Conservation (phyloP, 1,139 yeast species). For the Blastobotrys persicus region DNA sequence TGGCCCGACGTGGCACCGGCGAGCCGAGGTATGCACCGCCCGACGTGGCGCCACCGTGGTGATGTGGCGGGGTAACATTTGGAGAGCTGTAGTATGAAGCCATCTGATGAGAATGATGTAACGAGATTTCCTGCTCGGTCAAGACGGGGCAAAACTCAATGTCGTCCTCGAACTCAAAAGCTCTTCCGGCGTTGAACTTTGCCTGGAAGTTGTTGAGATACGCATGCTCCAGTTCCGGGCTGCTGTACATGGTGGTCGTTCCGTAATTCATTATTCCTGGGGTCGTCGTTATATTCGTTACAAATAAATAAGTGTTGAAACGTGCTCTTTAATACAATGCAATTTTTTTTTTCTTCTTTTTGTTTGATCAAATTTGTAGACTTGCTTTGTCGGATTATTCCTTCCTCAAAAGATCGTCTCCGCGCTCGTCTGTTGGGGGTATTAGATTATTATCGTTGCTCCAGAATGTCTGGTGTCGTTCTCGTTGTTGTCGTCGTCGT, state of each 20-base stretch:
- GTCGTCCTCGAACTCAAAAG: constrained; percentile 65
- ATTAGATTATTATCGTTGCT: too few species aligned
- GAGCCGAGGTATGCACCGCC: constrained; percentile 22
- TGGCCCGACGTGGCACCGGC: constrained; percentile 31
- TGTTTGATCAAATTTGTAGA: neutral
- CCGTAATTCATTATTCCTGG: constrained; percentile 10
- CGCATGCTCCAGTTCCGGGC: constrained; percentile 6
- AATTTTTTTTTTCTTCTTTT: neutral
- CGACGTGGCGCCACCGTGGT: constrained; percentile 8
- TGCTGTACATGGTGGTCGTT: neutral
- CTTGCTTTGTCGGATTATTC: neutral
- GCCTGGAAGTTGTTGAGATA: constrained; percentile 12
- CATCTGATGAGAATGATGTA: constrained; percentile 12
- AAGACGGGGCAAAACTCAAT: constrained; percentile 59
- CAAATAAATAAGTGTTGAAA: neutral
- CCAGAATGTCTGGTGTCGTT: too few species aligned
- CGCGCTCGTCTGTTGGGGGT: too few species aligned
- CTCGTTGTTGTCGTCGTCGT: too few species aligned
- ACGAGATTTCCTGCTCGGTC: constrained; percentile 32
- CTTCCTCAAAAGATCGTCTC: constrained; percentile 1
- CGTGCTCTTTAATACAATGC: neutral
- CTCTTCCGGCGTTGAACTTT: constrained; percentile 55
- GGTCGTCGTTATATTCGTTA: constrained; percentile 7
- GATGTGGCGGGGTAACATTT: constrained; percentile 22
- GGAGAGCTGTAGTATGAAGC: constrained; percentile 12